Evolutionary conservation across 2,329 filamentous ascomycete genomes (phyloP), one percentile per base, ranked within the genome.

Genomic region (Pyrenophora teres): DNA sequence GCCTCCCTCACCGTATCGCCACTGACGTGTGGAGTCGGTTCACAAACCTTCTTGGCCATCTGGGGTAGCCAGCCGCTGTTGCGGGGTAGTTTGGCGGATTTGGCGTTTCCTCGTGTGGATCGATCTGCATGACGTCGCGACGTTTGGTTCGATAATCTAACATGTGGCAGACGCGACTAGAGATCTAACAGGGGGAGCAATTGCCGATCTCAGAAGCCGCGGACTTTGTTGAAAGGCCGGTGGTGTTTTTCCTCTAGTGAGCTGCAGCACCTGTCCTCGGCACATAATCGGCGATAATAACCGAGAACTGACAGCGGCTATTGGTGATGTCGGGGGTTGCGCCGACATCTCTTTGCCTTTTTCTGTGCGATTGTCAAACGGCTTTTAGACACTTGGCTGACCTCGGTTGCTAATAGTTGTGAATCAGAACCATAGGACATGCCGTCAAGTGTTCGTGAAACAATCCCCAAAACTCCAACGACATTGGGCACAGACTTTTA

Each of bases 71-170:
- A 46, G 51, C 42, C 44, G 46, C 32, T 33, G 52, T 56, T 60
- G 60, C 60, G 62, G 62, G 60, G 62, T 65, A 63, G 52, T 39
- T 36, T 33, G 42, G 46, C 35, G 35, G 32, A 51, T 51, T 61
- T 49, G 46, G 38, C 23, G 21, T 43, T 40, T 45, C 30, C 33
- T 46, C 38, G 37, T 47, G 44, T 31, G 31, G 30, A 46, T 47
- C 46, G 36, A 46, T 37, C 33, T 47, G 46, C 52, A 50, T 54
- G 46, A 36, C 37, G 50, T 50, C 27, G 54, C 49, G 53, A 59
- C 50, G 46, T 46, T 23, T 50, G 51, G 46, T 41, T 53, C 32
- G 53, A 46, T 47, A 31, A 25, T 44, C 40, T 36, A 39, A 43
- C 23, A 33, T 18, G 2, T 41, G 32, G 42, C 15, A 27, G 21